Base-by-base conservation (phyloP, 2,329 filamentous ascomycete species). In the Hypoxylon sp. region DNA sequence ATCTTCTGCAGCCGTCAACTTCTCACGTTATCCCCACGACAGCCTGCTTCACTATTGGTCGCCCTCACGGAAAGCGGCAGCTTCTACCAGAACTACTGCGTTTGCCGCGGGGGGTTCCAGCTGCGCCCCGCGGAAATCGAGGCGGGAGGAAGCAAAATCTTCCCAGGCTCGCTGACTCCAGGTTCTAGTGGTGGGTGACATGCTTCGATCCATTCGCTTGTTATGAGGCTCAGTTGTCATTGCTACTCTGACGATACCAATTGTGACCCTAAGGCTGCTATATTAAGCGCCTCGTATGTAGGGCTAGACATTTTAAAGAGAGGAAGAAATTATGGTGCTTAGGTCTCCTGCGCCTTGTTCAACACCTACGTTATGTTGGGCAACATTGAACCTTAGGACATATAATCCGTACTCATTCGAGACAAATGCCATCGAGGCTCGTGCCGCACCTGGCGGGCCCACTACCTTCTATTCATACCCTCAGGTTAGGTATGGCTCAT, bases 211-310 rank as follows among this genome's bases (percentile, higher is more conserved):
- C n/a, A n/a, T n/a, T n/a, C n/a, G n/a, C n/a, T n/a, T 44, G 37
- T 40, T 30, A 34, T 51, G 49, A 59, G 56, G 56, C 56, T 59
- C 52, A 51, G 56, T 51, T 53, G 31, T 11, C 23, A 27, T 45
- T 57, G 31, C 49, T 38, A 48, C 54, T 46, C 38, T 48, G 29
- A 52, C 11, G 35, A 52, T 38, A 36, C 35, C 20, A 23, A 19
- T 29, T 42, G 51, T 49, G 15, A 57, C 49, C 56, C 34, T 27
- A 41, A 19, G 37, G 26, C 32, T 45, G 38, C 46, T 17, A 34
- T 50, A 20, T 53, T 40, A n/a, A n/a, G n/a, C n/a, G n/a, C n/a
- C n/a, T n/a, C n/a, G n/a, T n/a, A n/a, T n/a, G n/a, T n/a, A n/a
- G 49, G 45, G 42, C 44, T 27, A 30, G 38, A 52, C 32, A 44